Evolutionary conservation across 805 yeast species (phyloP), one percentile per base, ranked within the genome.

Genomic region (Nakazawaea anatomiae): DNA sequence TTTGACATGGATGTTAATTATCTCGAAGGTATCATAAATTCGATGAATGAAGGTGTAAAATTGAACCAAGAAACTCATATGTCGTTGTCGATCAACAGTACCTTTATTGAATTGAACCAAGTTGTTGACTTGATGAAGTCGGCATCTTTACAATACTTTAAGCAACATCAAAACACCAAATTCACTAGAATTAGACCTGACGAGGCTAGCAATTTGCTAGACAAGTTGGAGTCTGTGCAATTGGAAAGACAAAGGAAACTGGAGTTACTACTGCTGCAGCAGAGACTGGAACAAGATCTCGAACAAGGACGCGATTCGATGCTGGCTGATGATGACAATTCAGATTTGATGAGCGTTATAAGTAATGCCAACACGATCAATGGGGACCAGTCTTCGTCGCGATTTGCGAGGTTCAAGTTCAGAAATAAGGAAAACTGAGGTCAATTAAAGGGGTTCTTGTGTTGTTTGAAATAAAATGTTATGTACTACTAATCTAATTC

Each of bases 1-100:
- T 91, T 92, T 64, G 88, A 87, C 58, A 62, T 79, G 31, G 98
- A 92, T 65, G 79, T 94, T 32, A 68, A 72, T n/a, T 89, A 87
- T 64, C 72, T 94, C 54, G 96, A 90, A 63, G 60, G 67, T 8
- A 71, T 79, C 12, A 74, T 79, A 69, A 66, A 67, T 11, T 64
- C 66, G 9, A 60, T 79, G 48, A 66, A 67, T 45, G 57, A 49
- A 28, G 54, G 44, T 9, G 51, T 55, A 54, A 57, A 59, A 0
- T 53, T 54, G 27, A 49, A 47, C 18, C 64, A 59, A 14, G 29
- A 46, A 55, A 31, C 35, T 48, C 29, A 48, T 51, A 12, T 44
- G 43, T 41, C 52, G 30, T 78, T 75, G 42, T 81, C 88, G 0
- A 68, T 88, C 42, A 82, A 83, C 53, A 81, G 89, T 8, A 86